Evolutionary conservation across 192 early-diverging fungal species (phyloP), one percentile per base, ranked within the genome.

Genomic region (Coemansia sp.): DNA sequence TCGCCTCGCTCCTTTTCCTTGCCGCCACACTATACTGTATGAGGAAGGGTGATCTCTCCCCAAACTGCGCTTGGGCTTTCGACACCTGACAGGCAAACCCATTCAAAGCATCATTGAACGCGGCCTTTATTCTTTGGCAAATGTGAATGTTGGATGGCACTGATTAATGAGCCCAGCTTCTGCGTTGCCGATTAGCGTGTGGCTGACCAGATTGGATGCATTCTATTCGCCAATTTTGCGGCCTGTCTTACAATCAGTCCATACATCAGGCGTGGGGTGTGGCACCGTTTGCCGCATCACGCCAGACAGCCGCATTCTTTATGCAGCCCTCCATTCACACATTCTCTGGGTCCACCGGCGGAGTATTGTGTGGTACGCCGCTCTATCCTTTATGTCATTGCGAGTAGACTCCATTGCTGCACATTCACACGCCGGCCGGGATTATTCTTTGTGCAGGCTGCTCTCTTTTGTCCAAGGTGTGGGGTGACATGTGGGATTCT

Each of bases 71-170:
- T 43, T 43, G 41, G 41, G 41, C 41, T 14, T 43, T n/a, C 14
- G 41, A n/a, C 41, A 43, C 41, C 41, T 43, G 41, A 43, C 41
- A 19, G 47, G 19, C 15, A 17, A 8, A 1, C n/a, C 19, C 47
- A 49, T 17, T 17, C 47, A 49, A 49, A 49, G 29, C 29, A 32
- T 32, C 29, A 32, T 12, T 45, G 43, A 32, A 32, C 29, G 29
- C 29, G 29, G 29, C 29, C 43, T 45, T 45, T 45, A 15, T 45
- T n/a, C 62, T 43, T 56, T 43, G 17, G 62, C 62, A 35, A 64
- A 64, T 64, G 62, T 43, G 62, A 57, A 57, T 57, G 56, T 21
- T 21, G n/a, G 32, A 57, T 57, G 56, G 56, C 56, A 32, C 56
- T 35, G 56, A 57, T 32, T 57, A 32, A 39, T 21, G 43, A n/a